Base-by-base conservation (phyloP, 2,329 filamentous ascomycete species). In the Cercospora janseana region DNA sequence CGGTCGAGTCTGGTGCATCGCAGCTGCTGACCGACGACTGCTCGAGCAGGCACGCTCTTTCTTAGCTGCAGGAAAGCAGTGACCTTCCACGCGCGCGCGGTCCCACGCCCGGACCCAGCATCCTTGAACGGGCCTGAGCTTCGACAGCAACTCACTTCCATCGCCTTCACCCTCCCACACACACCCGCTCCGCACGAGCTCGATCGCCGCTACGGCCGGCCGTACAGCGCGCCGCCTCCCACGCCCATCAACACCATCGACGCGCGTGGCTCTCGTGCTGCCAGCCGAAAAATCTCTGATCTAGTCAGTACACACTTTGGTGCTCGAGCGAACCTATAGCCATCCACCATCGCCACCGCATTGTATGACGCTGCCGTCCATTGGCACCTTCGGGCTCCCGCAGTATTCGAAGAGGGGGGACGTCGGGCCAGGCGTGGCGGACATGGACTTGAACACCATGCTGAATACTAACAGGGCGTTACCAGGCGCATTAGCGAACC, bases 391-490 rank as follows among this genome's bases (percentile, higher is more conserved):
- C 40, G 53, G 64, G 53, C 51, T 59, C 49, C 56, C 59, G 48
- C 56, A 55, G 54, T 59, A 61, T 52, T 53, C 58, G 54, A 67
- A 64, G 60, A 64, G 65, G 59, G 66, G 66, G 62, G 66, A 68
- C 55, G 67, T 64, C 60, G 57, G 63, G 49, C 60, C 63, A 42
- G 60, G 59, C 56, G 48, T 54, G 24, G 57, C 50, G 49, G 61
- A 63, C 51, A 68, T 68, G 66, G 63, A 68, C 53, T 61, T 68
- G 46, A 60, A 66, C 49, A 66, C 59, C 49, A 58, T 68, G 52
- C 56, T 68, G 57, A 67, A 67, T 63, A 68, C 66, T 69, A 68
- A 69, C 64, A 60, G 61, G 52, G 56, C 62, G 38, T 56, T 63
- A 60, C 52, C 61, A 62, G 63, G 62, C 55, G 52, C 35, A 27